Evolutionary conservation across 2,329 filamentous ascomycete species (phyloP).

Genomic region (Aspergillus ustus): DNA sequence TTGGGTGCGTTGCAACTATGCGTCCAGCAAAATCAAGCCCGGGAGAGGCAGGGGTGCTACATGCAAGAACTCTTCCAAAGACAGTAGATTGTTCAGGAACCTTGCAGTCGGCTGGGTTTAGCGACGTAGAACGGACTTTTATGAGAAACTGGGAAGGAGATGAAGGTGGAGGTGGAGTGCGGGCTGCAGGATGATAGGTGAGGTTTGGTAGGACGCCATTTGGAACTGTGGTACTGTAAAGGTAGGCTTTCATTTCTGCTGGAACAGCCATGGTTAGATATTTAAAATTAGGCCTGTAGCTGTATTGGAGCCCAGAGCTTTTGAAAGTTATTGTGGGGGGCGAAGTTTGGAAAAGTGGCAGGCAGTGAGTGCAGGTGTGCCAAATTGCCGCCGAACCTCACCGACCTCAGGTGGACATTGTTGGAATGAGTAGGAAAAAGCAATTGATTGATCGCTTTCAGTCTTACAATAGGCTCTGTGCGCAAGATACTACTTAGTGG

Average conservation of each 20-base stretch:
- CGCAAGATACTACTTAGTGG: background rate
- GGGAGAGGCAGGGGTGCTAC: conserved; percentile 50
- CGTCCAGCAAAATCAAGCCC: conserved; percentile 57
- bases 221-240: conserved; percentile 51
- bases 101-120: conserved; percentile 72
- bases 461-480: background rate
- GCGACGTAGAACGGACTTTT: conserved; percentile 55
- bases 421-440: background rate
- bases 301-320: background rate
- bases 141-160: conserved; percentile 59
- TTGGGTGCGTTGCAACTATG: conserved; percentile 43
- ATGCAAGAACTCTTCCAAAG: conserved; percentile 44
- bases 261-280: background rate
- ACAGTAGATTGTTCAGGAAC: conserved; percentile 55
- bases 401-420: background rate
- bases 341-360: background rate
- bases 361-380: too few species aligned
- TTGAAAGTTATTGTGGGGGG: background rate
- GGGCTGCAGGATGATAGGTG: conserved; percentile 48
- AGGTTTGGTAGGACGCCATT: conserved; percentile 61
- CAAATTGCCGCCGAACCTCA: background rate
- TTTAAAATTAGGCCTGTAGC: background rate
- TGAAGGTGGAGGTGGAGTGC: conserved; percentile 46
- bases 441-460: background rate
- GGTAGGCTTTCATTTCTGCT: conserved; percentile 61